These are phyloP conservation scores for Arthrobotrys sinensis DNA, from an alignment of 2,329 filamentous ascomycete genomes.

Conservation along the genomic window DNA sequence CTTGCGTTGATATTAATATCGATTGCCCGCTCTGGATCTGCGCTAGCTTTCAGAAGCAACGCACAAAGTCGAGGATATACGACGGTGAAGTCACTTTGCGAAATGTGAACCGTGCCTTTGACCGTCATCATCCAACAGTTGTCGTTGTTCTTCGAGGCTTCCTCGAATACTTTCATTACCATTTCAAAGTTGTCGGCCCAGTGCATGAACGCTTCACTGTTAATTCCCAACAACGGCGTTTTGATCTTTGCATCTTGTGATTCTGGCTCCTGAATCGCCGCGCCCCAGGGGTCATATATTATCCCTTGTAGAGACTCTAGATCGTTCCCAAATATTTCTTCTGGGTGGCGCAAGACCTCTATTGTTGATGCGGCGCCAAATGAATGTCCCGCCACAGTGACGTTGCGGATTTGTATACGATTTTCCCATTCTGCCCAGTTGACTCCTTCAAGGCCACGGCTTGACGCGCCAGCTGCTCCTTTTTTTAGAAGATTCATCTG, in stretches of 20 bases:
- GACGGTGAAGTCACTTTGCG: slow-evolving; percentile 77
- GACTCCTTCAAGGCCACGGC: slow-evolving; percentile 70
- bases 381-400: slow-evolving; percentile 77
- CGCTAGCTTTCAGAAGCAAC: slow-evolving; percentile 75
- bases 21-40: slow-evolving; percentile 76
- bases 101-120: slow-evolving; percentile 76
- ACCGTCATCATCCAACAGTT: slow-evolving; percentile 72
- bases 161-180: slow-evolving; percentile 73
- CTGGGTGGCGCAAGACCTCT: slow-evolving; percentile 73
- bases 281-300: slow-evolving; percentile 77
- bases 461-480: slow-evolving; percentile 74
- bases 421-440: slow-evolving; percentile 74
- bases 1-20: slow-evolving; percentile 76
- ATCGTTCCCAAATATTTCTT: slow-evolving; percentile 71
- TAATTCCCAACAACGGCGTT: slow-evolving; percentile 76
- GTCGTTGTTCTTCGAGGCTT: slow-evolving; percentile 71
- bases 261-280: slow-evolving; percentile 69
- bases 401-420: slow-evolving; percentile 73
- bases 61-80: slow-evolving; percentile 75
- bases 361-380: slow-evolving; percentile 78
- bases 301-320: slow-evolving; percentile 74
- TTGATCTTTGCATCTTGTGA: slow-evolving; percentile 70
- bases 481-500: slow-evolving; percentile 69
- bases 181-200: slow-evolving; percentile 77
- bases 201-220: slow-evolving; percentile 79